These are phyloP conservation scores for Amphichorda felina DNA, from an alignment of 2,329 filamentous ascomycete species.

Conservation along the genomic window DNA sequence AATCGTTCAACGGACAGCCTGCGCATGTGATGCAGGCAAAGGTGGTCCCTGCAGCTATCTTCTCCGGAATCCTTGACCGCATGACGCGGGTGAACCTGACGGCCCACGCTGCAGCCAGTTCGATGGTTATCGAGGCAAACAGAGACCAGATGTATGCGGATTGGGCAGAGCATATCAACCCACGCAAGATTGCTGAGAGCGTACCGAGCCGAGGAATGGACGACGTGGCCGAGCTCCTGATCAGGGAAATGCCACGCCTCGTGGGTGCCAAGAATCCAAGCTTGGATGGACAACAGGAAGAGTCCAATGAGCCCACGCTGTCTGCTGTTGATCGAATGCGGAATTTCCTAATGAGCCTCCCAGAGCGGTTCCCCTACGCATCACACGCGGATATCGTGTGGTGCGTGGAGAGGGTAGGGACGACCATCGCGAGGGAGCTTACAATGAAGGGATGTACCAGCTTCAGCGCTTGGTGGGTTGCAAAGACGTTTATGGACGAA, in stretches of 20 bases:
- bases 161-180: conserved; percentile 59
- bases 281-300: neutral
- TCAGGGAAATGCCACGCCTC: conserved; percentile 58
- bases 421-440: conserved; percentile 68
- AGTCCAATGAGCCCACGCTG: neutral
- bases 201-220: conserved; percentile 54
- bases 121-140: conserved; percentile 80
- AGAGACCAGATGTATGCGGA: conserved; percentile 93
- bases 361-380: conserved; percentile 61
- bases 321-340: conserved; percentile 54
- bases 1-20: conserved; percentile 77
- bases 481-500: conserved; percentile 91
- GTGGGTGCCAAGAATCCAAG: conserved; percentile 33
- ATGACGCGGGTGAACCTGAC: conserved; percentile 86
- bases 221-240: conserved; percentile 48
- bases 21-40: conserved; percentile 78
- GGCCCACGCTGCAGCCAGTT: conserved; percentile 86
- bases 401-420: conserved; percentile 65
- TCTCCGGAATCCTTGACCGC: conserved; percentile 75
- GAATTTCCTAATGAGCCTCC: conserved; percentile 56
- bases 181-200: conserved; percentile 51
- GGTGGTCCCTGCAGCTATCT: conserved; percentile 77
- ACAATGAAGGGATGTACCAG: conserved; percentile 68
- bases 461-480: conserved; percentile 90
- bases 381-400: conserved; percentile 62